phyloP scores from a whole-genome alignment of 257 asterid genomes.

The Fraxinus quadrangulata region DNA sequence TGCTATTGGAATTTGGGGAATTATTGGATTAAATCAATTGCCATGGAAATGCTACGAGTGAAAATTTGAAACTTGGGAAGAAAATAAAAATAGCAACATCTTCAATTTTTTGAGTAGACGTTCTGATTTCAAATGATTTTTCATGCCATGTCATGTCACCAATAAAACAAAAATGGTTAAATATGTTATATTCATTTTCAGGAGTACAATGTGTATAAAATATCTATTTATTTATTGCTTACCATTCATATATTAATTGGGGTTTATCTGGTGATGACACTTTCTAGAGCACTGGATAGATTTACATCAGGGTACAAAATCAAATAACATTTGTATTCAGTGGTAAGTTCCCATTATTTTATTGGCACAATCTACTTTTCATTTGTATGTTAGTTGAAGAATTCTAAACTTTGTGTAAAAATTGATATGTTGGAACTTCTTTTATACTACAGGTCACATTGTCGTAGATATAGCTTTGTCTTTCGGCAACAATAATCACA shows the following conservation, averaged over 20 bases:
- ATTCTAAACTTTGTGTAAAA: slow-evolving; percentile 15
- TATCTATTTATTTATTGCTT: too few relatives aligned
- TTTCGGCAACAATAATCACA: slow-evolving; percentile 31
- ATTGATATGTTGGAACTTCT: slow-evolving; percentile 20
- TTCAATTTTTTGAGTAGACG: too few relatives aligned
- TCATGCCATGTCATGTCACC: too few relatives aligned
- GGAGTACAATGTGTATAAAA: too few relatives aligned
- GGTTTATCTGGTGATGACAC: slow-evolving; percentile 44
- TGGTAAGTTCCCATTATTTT: slow-evolving; percentile 36
- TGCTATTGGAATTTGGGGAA: background rate
- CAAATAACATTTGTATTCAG: slow-evolving; percentile 57
- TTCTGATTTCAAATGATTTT: too few relatives aligned
- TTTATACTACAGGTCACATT: slow-evolving; percentile 58
- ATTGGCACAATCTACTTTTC: slow-evolving; percentile 4
- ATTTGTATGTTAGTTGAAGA: background rate
- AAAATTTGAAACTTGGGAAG: slow-evolving; percentile 22
- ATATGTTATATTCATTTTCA: too few relatives aligned
- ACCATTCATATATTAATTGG: background rate
- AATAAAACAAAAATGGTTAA: too few relatives aligned
- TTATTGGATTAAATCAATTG: slow-evolving; percentile 20
- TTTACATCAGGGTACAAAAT: slow-evolving; percentile 66
- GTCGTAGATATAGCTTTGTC: slow-evolving; percentile 28
- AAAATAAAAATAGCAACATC: too few relatives aligned
- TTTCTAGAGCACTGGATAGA: slow-evolving; percentile 83
- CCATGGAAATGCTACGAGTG: slow-evolving; percentile 53